phyloP scores from a whole-genome alignment of 1,139 yeast species.

The Pichiaceae sp. region DNA sequence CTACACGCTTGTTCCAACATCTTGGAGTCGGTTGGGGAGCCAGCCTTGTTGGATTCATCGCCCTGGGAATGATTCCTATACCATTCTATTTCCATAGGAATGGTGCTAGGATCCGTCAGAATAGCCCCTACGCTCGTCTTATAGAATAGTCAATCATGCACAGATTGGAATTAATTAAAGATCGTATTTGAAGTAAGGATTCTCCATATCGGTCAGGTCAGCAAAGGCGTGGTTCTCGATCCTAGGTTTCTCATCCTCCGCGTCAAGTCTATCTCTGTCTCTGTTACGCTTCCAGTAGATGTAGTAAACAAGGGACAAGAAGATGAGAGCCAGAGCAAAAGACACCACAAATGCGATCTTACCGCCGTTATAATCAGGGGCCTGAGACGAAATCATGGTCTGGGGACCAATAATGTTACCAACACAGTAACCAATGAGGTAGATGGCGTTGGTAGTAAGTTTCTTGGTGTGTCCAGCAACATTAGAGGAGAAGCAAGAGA shows the following conservation, averaged over 20 bases:
- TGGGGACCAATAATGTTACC: constrained; percentile 58
- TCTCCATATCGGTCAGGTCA: constrained; percentile 42
- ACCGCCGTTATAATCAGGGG: constrained; percentile 35
- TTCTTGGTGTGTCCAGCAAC: constrained; percentile 44
- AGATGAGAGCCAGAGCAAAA: constrained; percentile 9
- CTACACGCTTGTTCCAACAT: constrained; percentile 42
- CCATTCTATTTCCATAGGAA: constrained; percentile 52
- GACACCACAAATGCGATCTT: constrained; percentile 23
- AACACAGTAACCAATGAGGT: constrained; percentile 48
- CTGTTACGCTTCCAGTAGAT: too few relatives aligned
- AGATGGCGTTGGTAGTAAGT: constrained; percentile 47
- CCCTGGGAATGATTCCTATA: constrained; percentile 52
- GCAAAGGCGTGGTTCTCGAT: constrained; percentile 35
- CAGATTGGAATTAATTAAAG: too few relatives aligned
- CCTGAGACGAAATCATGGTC: constrained; percentile 32
- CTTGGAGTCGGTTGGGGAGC: constrained; percentile 58
- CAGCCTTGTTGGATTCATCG: constrained; percentile 45
- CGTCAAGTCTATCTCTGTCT: constrained; percentile 3
- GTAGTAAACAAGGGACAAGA: constrained; percentile 9
- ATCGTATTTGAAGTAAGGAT: constrained; percentile 35
- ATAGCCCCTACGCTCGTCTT: constrained; percentile 7
- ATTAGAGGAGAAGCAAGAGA: constrained; percentile 40
- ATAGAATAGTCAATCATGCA: constrained; percentile 6
- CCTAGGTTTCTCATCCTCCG: constrained; percentile 15
- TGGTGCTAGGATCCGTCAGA: constrained; percentile 50